These are phyloP conservation scores for Diddensiella caesifluorescens DNA, from an alignment of 805 yeast species.

Conservation along the genomic window DNA sequence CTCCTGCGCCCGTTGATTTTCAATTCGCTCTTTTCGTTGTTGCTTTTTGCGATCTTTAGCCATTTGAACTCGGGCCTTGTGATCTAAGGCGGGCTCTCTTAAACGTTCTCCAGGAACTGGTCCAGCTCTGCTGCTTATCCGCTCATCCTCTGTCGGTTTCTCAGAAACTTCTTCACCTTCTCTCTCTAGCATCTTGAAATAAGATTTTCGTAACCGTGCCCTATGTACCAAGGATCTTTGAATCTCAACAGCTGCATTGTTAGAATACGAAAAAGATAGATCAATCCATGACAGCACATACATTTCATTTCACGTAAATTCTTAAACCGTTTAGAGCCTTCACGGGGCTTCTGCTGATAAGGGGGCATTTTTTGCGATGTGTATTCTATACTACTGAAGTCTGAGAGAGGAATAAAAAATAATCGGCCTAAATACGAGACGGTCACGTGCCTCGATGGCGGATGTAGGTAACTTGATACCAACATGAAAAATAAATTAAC, in stretches of 20 bases:
- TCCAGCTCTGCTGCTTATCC: background rate
- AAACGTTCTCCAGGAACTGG: conserved; percentile 20
- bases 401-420: too few species aligned
- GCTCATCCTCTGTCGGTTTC: conserved; percentile 23
- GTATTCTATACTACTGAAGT: background rate
- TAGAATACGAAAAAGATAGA: background rate
- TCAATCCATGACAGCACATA: too few species aligned
- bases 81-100: conserved; percentile 18
- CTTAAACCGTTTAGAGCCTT: conserved; percentile 5
- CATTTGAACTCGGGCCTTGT: conserved; percentile 32
- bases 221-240: conserved; percentile 71
- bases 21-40: conserved; percentile 35
- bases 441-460: too few species aligned
- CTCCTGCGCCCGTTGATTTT: conserved; percentile 38
- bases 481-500: too few species aligned
- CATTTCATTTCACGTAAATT: too few species aligned
- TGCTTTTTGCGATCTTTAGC: conserved; percentile 42
- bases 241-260: conserved; percentile 52
- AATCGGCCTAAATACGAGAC: too few species aligned
- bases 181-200: conserved; percentile 69
- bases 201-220: conserved; percentile 73
- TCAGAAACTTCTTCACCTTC: conserved; percentile 59
- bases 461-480: too few species aligned
- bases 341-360: background rate
- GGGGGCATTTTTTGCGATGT: background rate